Base-by-base conservation (phyloP, 169 alveolate genomes). In the Plasmodium fragile region DNA sequence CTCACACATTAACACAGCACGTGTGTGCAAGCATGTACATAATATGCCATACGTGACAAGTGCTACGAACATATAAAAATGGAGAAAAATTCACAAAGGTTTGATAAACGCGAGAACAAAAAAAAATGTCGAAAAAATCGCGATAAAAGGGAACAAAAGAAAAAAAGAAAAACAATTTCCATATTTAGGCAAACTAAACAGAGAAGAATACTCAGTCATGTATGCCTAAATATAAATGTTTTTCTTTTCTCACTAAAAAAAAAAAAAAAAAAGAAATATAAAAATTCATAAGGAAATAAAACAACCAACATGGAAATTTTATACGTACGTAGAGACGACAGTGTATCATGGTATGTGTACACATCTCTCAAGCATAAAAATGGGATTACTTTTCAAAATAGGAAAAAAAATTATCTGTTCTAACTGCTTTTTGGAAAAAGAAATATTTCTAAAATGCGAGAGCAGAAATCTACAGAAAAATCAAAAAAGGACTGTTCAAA, bases 51-150 rank as follows among this genome's bases (percentile, higher is more conserved):
- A 52, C 65, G 28, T 28, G 18, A 43, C 77, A 52, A 52, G 7
- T 34, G n/a, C 75, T 80, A 43, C 65, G 30, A 16, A 18, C 75
- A 80, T 4, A 52, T 80, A 80, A 80, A 80, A 52, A 80, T 11
- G 32, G 69, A 30, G 52, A 80, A 80, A 49, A 30, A 30, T 45
- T 49, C 49, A 52, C 65, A 80, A 22, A 0, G 69, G 34, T 1
- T 80, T 52, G 72, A 32, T 80, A 32, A 78, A 41, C 25, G 69
- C 72, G 34, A 8, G 34, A 43, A 78, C 49, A n/a, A 78, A 78
- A 78, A 75, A 78, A 78, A 43, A 78, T 36, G 55, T 36, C 45
- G 55, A 80, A 80, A 80, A 80, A 80, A 80, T 45, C 59, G 39
- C 53, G 39, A 25, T 45, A 80, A 30, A 80, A 52, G 69, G 69